phyloP scores from a whole-genome alignment of 257 asterid genomes.

The Nemophila menziesii region DNA sequence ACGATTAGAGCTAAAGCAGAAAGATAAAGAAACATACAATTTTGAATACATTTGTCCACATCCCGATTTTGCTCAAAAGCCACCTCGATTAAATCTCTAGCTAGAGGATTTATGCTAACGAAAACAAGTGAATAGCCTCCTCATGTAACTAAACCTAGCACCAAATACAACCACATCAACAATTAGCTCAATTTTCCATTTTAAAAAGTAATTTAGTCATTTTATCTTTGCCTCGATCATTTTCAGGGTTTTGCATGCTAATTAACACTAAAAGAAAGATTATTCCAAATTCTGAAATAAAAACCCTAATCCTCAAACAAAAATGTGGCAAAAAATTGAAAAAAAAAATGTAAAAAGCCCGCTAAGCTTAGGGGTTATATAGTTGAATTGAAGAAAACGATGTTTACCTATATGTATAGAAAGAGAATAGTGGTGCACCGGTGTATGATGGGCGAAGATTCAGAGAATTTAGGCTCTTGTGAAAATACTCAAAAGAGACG shows the following conservation, averaged over 20 bases:
- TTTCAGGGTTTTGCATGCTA: not conserved
- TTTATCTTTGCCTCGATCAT: not conserved
- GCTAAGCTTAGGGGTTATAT: not conserved
- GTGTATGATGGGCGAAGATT: not conserved
- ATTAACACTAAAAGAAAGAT: not conserved
- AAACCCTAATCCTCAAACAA: not conserved
- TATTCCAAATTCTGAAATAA: no score
- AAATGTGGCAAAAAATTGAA: not conserved
- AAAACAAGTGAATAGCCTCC: not conserved
- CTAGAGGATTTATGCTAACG: not conserved
- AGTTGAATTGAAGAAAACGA: not conserved
- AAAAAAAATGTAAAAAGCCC: no score
- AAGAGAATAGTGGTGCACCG: not conserved
- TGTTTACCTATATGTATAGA: not conserved
- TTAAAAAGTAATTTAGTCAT: not conserved
- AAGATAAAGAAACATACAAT: slow-evolving; percentile 40
- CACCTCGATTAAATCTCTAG: slow-evolving; percentile 3
- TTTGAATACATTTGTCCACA: slow-evolving; percentile 98
- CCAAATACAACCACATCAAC: not conserved
- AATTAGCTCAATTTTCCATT: not conserved
- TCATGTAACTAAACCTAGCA: not conserved
- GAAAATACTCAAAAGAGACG: not conserved
- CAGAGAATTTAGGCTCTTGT: not conserved
- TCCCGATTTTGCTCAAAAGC: slow-evolving; percentile 15
- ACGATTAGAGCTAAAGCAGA: not conserved